Percentiles rank a stretch among this genome's conserved stretches.
Conservation (phyloP, 192 early-diverging fungal genomes). For the Thamnidium elegans region DNA sequence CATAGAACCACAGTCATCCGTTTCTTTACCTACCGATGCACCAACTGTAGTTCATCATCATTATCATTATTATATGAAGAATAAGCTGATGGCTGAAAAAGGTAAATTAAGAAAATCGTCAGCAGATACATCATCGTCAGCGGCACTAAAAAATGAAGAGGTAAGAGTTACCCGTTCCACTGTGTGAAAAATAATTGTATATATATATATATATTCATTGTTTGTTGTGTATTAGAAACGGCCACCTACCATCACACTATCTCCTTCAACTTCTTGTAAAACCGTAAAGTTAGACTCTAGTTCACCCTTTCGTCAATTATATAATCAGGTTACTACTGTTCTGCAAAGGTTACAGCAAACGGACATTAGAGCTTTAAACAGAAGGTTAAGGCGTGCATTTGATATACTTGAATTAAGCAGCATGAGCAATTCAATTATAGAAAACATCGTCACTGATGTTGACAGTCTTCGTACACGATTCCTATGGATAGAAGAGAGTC, state of each 20-base stretch:
- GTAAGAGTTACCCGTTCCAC: no score
- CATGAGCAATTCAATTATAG: conserved; percentile 57
- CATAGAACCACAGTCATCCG: conserved; percentile 16
- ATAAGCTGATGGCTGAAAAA: conserved; percentile 9
- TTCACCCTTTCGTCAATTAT: conserved; percentile 9
- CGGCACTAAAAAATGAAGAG: no score
- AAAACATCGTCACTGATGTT: conserved; percentile 54
- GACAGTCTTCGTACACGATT: conserved; percentile 43
- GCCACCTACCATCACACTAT: conserved; percentile 1
- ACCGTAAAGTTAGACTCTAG: background rate
- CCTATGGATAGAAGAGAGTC: conserved; percentile 42
- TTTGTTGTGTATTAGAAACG: background rate
- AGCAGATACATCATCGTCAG: background rate
- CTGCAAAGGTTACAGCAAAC: conserved; percentile 38
- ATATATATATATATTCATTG: background rate
- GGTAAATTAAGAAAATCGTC: conserved; percentile 8
- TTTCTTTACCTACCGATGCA: background rate
- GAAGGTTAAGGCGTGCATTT: conserved; percentile 48
- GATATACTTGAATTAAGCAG: conserved; percentile 55
- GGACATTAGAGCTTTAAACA: conserved; percentile 52
- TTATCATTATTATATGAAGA: conserved; percentile 33
- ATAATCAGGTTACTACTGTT: background rate
- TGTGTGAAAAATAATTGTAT: background rate
- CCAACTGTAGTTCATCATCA: conserved; percentile 34
- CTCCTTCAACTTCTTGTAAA: background rate